A percentile compares a stretch with the other conserved stretches of the same genome.
Evolutionary conservation across 768 basidiomycete species (phyloP).

Genomic region (Calocybe gangraenosa): DNA sequence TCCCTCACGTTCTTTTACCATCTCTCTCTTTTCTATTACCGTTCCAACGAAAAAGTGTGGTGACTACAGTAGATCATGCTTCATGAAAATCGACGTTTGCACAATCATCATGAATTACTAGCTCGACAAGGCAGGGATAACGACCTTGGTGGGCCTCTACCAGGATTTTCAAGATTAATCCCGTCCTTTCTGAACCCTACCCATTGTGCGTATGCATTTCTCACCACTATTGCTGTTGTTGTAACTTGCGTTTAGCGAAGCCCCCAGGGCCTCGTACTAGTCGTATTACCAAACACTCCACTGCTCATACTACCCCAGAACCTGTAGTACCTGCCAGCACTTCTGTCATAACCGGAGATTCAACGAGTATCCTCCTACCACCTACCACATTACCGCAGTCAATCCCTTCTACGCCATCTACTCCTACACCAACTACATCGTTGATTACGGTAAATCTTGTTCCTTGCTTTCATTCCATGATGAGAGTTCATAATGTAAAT

Average conservation of each 20-base stretch:
- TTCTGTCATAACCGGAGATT: not conserved
- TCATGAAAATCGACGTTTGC: conserved; percentile 9
- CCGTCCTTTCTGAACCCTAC: not conserved
- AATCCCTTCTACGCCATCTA: not conserved
- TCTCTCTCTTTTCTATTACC: conserved; percentile 7
- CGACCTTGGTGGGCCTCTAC: no score
- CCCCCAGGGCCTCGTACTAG: not conserved
- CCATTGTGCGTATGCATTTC: not conserved
- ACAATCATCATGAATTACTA: conserved; percentile 9
- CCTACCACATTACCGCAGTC: not conserved
- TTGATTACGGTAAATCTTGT: not conserved
- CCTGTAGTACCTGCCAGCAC: not conserved
- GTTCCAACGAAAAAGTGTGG: not conserved
- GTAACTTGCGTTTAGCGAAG: no score
- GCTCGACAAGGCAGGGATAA: conserved; percentile 7
- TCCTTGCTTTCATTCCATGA: not conserved
- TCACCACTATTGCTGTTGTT: not conserved
- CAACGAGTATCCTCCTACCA: not conserved
- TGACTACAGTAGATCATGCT: conserved; percentile 2
- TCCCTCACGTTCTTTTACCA: conserved; percentile 12
- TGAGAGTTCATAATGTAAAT: no score
- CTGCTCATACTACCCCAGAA: not conserved
- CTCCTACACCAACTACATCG: not conserved
- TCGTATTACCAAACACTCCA: not conserved
- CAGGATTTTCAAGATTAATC: no score